Conservation (phyloP, 768 basidiomycete genomes). For the Mycena kentingensis region DNA sequence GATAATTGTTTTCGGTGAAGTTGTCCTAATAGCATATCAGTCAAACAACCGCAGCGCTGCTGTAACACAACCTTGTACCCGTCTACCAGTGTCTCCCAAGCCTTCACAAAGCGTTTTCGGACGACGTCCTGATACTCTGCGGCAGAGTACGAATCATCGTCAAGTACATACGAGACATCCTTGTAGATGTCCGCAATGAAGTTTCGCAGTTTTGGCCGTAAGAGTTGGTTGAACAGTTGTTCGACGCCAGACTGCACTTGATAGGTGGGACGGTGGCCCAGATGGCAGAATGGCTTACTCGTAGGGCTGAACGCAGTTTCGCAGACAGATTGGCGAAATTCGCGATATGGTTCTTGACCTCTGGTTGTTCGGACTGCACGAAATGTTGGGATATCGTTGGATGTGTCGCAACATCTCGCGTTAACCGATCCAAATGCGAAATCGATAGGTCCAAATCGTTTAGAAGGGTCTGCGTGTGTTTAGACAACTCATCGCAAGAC, state of each 20-base stretch:
- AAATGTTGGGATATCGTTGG: slow-evolving; percentile 68
- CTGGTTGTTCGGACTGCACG: slow-evolving; percentile 53
- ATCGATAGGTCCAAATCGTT: slow-evolving; percentile 95
- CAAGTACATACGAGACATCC: slow-evolving; percentile 84
- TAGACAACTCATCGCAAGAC: slow-evolving; percentile 3
- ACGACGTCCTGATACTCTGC: slow-evolving; percentile 87
- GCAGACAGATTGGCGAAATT: slow-evolving; percentile 55
- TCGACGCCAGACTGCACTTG: slow-evolving; percentile 74
- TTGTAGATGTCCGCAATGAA: slow-evolving; percentile 88
- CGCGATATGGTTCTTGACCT: slow-evolving; percentile 50
- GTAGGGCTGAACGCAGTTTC: slow-evolving; percentile 72
- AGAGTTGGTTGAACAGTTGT: slow-evolving; percentile 92
- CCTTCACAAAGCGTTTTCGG: slow-evolving; percentile 85
- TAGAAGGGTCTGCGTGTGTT: slow-evolving; percentile 64
- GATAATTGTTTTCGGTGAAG: slow-evolving; percentile 88
- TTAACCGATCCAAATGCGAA: slow-evolving; percentile 83
- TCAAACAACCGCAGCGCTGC: not conserved
- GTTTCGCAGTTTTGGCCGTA: slow-evolving; percentile 83
- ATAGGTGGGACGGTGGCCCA: not conserved
- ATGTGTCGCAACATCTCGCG: slow-evolving; percentile 61
- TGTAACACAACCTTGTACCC: slow-evolving; percentile 71
- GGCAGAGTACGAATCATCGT: slow-evolving; percentile 82
- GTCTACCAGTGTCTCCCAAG: slow-evolving; percentile 84
- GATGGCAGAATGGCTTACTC: slow-evolving; percentile 47
- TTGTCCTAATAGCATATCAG: slow-evolving; percentile 55